Evolutionary conservation across 2,329 filamentous ascomycete genomes (phyloP), one percentile per base, ranked within the genome.

Genomic region (Epichloe amarillans): DNA sequence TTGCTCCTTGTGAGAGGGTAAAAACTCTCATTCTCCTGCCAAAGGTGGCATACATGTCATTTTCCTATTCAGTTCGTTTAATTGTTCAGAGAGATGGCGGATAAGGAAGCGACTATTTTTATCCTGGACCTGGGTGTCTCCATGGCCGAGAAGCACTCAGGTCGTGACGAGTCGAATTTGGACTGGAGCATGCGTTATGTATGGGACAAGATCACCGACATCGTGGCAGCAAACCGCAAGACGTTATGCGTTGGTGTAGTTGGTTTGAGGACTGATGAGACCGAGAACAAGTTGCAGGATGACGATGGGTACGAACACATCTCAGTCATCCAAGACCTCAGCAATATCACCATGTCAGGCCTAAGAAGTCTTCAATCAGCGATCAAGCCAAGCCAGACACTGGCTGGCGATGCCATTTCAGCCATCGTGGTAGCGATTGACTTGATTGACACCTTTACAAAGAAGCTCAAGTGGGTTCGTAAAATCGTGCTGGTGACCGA

Each of bases 101-200:
- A 86, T 55, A 98, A 98, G 66, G 88, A 97, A 71, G 88, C 89
- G 8, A 93, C 85, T 0, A 80, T 97, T 42, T 98, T 93, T 66
- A 84, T 98, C 58, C 70, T 98, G 54, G 93, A 98, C 69, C 73
- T 96, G 23, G 90, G 89, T 52, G 74, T 72, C 61, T 86, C 90
- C n/a, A 96, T 95, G 86, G 84, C 76, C 52, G 73, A 85, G 62
- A 77, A 73, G 59, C 79, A 81, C 58, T 75, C 80, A 69, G 88
- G 84, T 26, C 82, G 93, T 57, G 64, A 72, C 19, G 79, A 91
- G 64, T 84, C 84, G 3, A 86, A 97, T 64, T 77, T 98, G 17
- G 88, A 96, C 54, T 98, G 84, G 81, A 80, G 82, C 46, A 83
- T 97, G 80, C 80, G 81, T 55, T 98, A 95, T 68, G 79, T 97